Evolutionary conservation across 2,329 filamentous ascomycete genomes (phyloP).

Genomic region (Hymenoscyphus scutula): DNA sequence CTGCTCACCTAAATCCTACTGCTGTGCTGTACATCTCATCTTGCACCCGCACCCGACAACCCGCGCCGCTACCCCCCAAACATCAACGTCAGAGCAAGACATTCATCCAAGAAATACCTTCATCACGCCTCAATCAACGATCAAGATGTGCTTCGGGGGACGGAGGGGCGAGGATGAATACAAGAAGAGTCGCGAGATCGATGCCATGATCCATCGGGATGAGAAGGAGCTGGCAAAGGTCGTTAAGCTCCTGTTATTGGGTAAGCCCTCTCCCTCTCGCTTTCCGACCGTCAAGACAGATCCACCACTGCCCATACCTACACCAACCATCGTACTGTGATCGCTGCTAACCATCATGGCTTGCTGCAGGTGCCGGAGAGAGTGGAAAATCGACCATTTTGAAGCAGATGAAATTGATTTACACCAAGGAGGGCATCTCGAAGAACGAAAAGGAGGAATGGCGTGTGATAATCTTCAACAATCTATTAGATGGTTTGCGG

Average conservation of each 20-base stretch:
- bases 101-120: slow-evolving; percentile 7
- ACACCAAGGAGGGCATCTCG: slow-evolving; percentile 80
- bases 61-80: not conserved
- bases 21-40: slow-evolving; percentile 1
- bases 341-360: slow-evolving; percentile 20
- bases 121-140: slow-evolving; percentile 20
- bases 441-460: slow-evolving; percentile 88
- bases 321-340: slow-evolving; percentile 5
- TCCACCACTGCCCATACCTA: not conserved
- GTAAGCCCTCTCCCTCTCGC: slow-evolving; percentile 51
- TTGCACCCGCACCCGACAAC: not conserved
- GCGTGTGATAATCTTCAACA: slow-evolving; percentile 93
- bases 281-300: slow-evolving; percentile 1
- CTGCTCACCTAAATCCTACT: not conserved
- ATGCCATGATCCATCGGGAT: slow-evolving; percentile 80
- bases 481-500: slow-evolving; percentile 88
- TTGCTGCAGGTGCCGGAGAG: slow-evolving; percentile 78
- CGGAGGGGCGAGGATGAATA: slow-evolving; percentile 44
- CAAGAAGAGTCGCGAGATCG: slow-evolving; percentile 71
- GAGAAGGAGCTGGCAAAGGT: slow-evolving; percentile 83
- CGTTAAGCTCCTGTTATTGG: slow-evolving; percentile 89
- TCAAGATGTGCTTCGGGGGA: slow-evolving; percentile 63
- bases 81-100: slow-evolving; percentile 8
- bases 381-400: slow-evolving; percentile 95
- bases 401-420: slow-evolving; percentile 99